Evolutionary conservation across 129 eudicot genomes (phyloP), one percentile per base, ranked within the genome.

Genomic region (Solidago caesia): DNA sequence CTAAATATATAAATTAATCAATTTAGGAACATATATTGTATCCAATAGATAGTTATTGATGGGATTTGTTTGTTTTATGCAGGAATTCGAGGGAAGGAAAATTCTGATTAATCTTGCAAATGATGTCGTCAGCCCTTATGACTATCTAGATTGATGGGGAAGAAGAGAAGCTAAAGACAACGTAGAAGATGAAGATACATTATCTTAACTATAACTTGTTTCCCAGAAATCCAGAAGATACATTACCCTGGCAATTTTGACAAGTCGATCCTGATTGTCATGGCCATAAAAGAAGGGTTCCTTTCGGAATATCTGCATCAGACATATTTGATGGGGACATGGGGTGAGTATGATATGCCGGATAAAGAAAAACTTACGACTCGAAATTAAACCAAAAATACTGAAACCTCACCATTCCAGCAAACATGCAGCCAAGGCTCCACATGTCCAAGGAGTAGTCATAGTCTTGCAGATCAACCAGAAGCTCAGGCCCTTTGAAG

Each of bases 351-450:
- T 72, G 66, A 44, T 65, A 49, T 14, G 26, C 14, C 59, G 11
- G 59, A 53, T 53, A 21, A 68, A 14, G n/a, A 68, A 25, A 29
- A 3, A 27, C 64, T 53, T 55, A 52, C 25, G 25, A 48, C 53
- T 7, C 16, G 64, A 14, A 45, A 61, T 10, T 58, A 15, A 21
- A 69, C 5, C 14, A 26, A 14, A 60, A 15, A 4, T 13, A 71
- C 45, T 74, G 60, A 51, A n/a, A 11, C 12, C 92, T 86, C 80
- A 95, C 99, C 99, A 95, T 95, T 82, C 97, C 97, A 61, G 99
- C 99, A 91, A 95, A 91, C 99, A 95, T 95, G 85, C 97, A 91
- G 61, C 99, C 99, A 67, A 95, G 97, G 84, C 99, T 95, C 99
- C 99, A 95, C 97, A 95, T 82, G 75, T 95, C 99, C 83, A 95